These are phyloP conservation scores for Lanmaoa pseudosensibilis DNA, from an alignment of 768 basidiomycete genomes.

Conservation along the genomic window DNA sequence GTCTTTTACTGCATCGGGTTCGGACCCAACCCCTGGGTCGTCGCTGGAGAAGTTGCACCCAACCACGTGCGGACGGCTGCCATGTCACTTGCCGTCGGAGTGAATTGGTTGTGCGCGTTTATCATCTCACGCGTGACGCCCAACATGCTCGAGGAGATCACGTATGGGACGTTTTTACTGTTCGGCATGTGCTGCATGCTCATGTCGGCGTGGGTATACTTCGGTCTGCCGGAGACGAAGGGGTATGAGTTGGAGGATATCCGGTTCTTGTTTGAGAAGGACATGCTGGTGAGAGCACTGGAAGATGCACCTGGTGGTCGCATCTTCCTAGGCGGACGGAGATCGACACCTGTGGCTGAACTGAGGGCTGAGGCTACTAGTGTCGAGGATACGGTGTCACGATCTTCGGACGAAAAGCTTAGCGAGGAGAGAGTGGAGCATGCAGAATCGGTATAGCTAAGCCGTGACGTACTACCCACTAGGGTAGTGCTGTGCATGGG, in stretches of 20 bases:
- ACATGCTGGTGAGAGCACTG: conserved; percentile 33
- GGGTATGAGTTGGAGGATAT: conserved; percentile 42
- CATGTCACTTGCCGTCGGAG: conserved; percentile 34
- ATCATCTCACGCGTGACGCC: conserved; percentile 40
- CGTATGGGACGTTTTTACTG: conserved; percentile 34
- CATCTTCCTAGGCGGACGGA: conserved; percentile 27
- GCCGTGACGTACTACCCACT: no score
- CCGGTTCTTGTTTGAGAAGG: conserved; percentile 37
- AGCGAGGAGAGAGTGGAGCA: background rate
- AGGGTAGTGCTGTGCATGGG: no score
- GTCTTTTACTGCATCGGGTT: conserved; percentile 38
- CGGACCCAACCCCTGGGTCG: conserved; percentile 33
- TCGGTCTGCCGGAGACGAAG: conserved; percentile 43
- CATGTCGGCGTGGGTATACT: conserved; percentile 37
- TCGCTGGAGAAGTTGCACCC: conserved; percentile 38
- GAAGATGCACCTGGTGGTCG: conserved; percentile 37
- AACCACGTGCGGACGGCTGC: conserved; percentile 39
- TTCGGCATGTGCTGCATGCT: conserved; percentile 35
- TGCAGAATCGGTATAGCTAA: background rate
- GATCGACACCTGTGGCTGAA: conserved; percentile 30
- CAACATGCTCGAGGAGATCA: conserved; percentile 35
- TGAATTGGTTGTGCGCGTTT: conserved; percentile 40
- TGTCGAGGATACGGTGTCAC: background rate
- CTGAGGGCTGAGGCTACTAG: conserved; percentile 14
- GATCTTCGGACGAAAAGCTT: background rate